Percentiles rank a stretch among this genome's conserved stretches.
These are phyloP conservation scores for Wickerhamomyces mucosus DNA, from an alignment of 805 yeast genomes.

Conservation along the genomic window DNA sequence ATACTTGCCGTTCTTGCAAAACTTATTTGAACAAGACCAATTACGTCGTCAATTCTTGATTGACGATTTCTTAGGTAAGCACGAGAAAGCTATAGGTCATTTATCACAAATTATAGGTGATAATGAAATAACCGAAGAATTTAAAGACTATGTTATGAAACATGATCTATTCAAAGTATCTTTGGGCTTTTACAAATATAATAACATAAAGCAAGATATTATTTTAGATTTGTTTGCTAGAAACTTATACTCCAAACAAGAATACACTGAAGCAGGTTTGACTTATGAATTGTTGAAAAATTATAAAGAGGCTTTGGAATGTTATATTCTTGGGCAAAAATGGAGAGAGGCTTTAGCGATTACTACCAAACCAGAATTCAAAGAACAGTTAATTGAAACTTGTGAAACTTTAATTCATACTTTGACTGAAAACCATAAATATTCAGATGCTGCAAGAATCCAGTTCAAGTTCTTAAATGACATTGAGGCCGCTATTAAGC, in stretches of 20 bases:
- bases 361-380: constrained; percentile 28
- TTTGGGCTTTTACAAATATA: constrained; percentile 49
- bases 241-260: constrained; percentile 42
- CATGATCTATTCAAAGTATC: constrained; percentile 70
- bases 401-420: constrained; percentile 53
- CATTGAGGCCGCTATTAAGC: constrained; percentile 49
- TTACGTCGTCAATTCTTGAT: constrained; percentile 64
- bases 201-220: constrained; percentile 39
- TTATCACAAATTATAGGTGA: constrained; percentile 36
- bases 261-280: constrained; percentile 68
- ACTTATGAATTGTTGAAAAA: constrained; percentile 62
- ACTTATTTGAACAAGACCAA: constrained; percentile 57
- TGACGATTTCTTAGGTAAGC: constrained; percentile 66
- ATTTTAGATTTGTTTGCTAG: constrained; percentile 58
- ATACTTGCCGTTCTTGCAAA: constrained; percentile 84
- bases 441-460: constrained; percentile 73
- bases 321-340: constrained; percentile 57
- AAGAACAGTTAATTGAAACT: constrained; percentile 31
- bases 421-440: constrained; percentile 60
- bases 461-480: constrained; percentile 53
- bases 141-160: constrained; percentile 55
- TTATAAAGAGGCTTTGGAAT: constrained; percentile 52
- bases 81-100: constrained; percentile 59
- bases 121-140: constrained; percentile 38
- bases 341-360: constrained; percentile 83